Percentiles rank a stretch among this genome's conserved stretches.
Evolutionary conservation across 495 filamentous ascomycete genomes (phyloP).

Genomic region (Massariosphaeria phaeospora): DNA sequence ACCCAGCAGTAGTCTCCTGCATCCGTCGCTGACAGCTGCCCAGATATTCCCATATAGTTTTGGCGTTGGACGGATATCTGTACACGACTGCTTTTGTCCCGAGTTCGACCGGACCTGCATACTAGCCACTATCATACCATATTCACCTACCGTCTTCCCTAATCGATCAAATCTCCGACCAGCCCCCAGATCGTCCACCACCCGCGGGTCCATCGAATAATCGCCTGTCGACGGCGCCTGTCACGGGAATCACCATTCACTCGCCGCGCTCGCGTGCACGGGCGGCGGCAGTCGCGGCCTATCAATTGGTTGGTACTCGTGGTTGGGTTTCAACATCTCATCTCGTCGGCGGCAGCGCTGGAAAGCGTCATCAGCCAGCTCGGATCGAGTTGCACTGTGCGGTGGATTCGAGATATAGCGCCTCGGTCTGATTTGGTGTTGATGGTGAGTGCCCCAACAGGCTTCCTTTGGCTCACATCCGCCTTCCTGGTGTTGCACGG

Average conservation of each 20-base stretch:
- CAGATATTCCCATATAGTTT: conserved; percentile 17
- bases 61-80: conserved; percentile 19
- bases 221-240: conserved; percentile 6
- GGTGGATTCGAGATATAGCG: conserved; percentile 7
- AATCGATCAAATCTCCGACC: conserved; percentile 30
- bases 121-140: conserved; percentile 23
- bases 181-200: conserved; percentile 5
- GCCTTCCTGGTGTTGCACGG: no score
- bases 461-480: no score
- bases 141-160: conserved; percentile 15
- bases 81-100: conserved; percentile 9
- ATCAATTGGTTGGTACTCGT: conserved; percentile 25
- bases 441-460: conserved; percentile 27
- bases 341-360: conserved; percentile 13
- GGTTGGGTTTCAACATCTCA: conserved; percentile 22
- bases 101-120: not conserved
- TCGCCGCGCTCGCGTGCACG: conserved; percentile 16
- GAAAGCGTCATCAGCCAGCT: conserved; percentile 9
- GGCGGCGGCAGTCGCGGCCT: conserved; percentile 12
- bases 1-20: no score
- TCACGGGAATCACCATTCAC: conserved; percentile 29
- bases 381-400: conserved; percentile 7
- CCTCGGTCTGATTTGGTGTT: conserved; percentile 7
- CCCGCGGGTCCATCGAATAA: conserved; percentile 10
- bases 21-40: conserved; percentile 19